Evolutionary conservation across 768 basidiomycete species (phyloP), one percentile per base, ranked within the genome.

Genomic region (Pleurotus ostreatus): DNA sequence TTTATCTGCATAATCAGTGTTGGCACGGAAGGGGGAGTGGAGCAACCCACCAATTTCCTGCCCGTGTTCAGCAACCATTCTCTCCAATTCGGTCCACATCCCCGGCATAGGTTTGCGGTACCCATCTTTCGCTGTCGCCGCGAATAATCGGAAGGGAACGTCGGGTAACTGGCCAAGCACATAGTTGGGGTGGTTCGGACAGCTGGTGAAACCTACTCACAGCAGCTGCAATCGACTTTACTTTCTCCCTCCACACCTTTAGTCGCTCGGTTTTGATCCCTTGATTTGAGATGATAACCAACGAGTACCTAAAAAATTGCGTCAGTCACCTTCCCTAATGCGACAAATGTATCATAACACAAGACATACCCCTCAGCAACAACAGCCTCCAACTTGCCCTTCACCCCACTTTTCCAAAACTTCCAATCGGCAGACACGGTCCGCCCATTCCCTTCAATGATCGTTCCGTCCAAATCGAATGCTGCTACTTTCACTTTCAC

Each of bases 101-200:
- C 92, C 92, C 9, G 82, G 83, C 76, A 91, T 86, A 3, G 94
- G 94, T 68, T 97, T 97, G 13, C 94, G 76, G 62, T 82, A 92
- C 30, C 77, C 77, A 62, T 96, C 93, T 60, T 78, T 84, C 4
- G 78, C 82, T 1, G 79, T 83, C 0, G 93, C 93, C 6, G 89
- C 94, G 55, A 94, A 79, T 37, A 96, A 61, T 44, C 81, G 83
- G 63, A 97, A 88, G 0, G 93, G 92, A 0, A 91, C 74, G 15
- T 80, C 73, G 0, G 83, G 77, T n/a, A 94, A 69, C 92, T 94
- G 64, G 1, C 13, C n/a, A 37, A 20, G 46, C 4, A 47, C 15
- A 37, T 34, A 15, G 30, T 15, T 13, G 23, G 23, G 0, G 4
- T 25, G 23, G 23, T 26, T 0, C 20, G 13, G 16, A 26, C 43